Base-by-base conservation (phyloP, 2,329 filamentous ascomycete genomes). In the Trichoderma koningiopsis region DNA sequence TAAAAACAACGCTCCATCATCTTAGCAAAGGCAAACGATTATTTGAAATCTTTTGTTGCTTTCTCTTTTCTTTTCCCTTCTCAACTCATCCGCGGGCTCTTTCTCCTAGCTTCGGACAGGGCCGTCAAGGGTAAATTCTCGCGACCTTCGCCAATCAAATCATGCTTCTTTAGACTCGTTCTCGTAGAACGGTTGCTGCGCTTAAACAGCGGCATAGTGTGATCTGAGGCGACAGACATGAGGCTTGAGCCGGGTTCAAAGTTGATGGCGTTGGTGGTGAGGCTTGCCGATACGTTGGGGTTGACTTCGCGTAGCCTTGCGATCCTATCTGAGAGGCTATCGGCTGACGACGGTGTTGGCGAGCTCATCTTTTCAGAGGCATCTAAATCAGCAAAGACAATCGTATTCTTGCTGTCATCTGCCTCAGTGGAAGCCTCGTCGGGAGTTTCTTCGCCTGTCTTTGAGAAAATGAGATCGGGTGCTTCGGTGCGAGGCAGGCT, bases 401-500 rank as follows among this genome's bases (percentile, higher is more conserved):
- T 75, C 16, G 79, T 81, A 70, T 78, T 65, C 73, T 79, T 77
- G 47, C 33, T 47, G 29, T 66, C 29, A 27, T 68, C 64, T 31
- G 60, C 69, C 5, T 67, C 69, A n/a, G 49, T 35, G 24, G 62
- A 53, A 5, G 22, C 57, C 3, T 31, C 13, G 29, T 33, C 37
- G 11, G 24, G 31, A 14, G 31, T 16, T 19, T 60, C 56, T 24
- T 80, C 82, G 22, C 82, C 77, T 61, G 83, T 75, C 55, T 78
- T 79, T 19, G 81, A 80, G 43, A 86, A 77, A 22, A 87, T 79
- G 29, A 31, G 40, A 1, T 84, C 82, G 72, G 83, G 83, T 0
- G 83, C 72, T 31, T 81, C 80, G 0, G 96, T 98, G 31, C 90
- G 89, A 4, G 96, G 96, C 1, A 99, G 84, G 2, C 86, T 83